A percentile compares a stretch with the other conserved stretches of the same genome.
These are phyloP conservation scores for Lumnitzera littorea DNA, from an alignment of 345 rosid species.

Conservation along the genomic window DNA sequence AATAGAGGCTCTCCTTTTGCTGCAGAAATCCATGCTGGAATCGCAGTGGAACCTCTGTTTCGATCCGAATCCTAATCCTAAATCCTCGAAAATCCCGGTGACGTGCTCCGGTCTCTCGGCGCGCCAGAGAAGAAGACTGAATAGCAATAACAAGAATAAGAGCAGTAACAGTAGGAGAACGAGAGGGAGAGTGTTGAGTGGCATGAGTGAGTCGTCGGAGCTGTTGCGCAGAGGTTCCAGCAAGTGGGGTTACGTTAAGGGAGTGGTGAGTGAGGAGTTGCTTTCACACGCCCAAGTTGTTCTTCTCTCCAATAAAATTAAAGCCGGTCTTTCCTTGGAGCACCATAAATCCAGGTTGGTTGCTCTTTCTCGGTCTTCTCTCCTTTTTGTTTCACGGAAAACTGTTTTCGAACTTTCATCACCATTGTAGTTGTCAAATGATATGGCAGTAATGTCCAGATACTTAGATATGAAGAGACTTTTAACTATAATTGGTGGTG, in stretches of 20 bases:
- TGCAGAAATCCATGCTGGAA: constrained; percentile 89
- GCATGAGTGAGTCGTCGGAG: constrained; percentile 26
- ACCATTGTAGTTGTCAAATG: too few relatives aligned
- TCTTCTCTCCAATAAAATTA: constrained; percentile 62
- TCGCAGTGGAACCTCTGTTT: constrained; percentile 92
- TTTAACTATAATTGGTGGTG: too few relatives aligned
- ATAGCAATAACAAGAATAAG: not conserved
- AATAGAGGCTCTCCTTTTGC: constrained; percentile 66
- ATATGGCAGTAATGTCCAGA: too few relatives aligned
- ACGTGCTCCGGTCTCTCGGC: constrained; percentile 79
- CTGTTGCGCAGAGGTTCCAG: constrained; percentile 42
- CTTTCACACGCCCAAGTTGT: constrained; percentile 83
- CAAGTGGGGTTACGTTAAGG: constrained; percentile 65
- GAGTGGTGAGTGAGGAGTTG: constrained; percentile 59
- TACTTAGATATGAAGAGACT: too few relatives aligned
- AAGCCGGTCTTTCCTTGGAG: constrained; percentile 72
- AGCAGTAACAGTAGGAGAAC: constrained; percentile 1
- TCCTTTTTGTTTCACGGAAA: too few relatives aligned
- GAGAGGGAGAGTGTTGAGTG: not conserved
- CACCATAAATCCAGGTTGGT: constrained; percentile 66
- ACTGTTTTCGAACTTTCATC: too few relatives aligned
- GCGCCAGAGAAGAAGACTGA: constrained; percentile 48
- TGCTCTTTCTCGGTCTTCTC: not conserved
- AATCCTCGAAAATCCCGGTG: constrained; percentile 31
- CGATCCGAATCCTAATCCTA: constrained; percentile 42